These are phyloP conservation scores for Entomophthora muscae DNA, from an alignment of 371 early-diverging fungal genomes.

Conservation along the genomic window DNA sequence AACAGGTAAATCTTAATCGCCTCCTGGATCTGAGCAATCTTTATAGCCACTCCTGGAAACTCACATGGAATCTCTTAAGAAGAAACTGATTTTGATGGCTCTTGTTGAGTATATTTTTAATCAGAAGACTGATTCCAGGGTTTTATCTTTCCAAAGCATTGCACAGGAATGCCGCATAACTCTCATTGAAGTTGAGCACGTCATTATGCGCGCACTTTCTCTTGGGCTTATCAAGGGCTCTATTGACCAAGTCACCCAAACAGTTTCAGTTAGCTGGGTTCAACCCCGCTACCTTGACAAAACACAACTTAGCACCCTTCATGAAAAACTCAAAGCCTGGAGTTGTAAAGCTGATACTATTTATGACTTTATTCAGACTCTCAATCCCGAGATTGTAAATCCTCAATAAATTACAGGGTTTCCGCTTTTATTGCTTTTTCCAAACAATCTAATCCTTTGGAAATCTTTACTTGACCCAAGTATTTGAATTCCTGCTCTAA, in stretches of 20 bases:
- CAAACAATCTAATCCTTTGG: too few relatives aligned
- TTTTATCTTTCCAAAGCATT: conserved; percentile 66
- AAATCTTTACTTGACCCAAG: too few relatives aligned
- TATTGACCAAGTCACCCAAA: conserved; percentile 85
- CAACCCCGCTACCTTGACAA: conserved; percentile 88
- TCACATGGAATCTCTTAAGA: conserved; percentile 51
- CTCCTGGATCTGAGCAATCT: conserved; percentile 3
- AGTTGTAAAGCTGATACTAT: conserved; percentile 30
- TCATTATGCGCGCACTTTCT: conserved; percentile 92
- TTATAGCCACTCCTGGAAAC: conserved; percentile 54
- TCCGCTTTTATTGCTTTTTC: too few relatives aligned
- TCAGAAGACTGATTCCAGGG: conserved; percentile 60
- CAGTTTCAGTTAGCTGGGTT: conserved; percentile 84
- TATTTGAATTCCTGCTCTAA: too few relatives aligned
- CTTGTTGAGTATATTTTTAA: conserved; percentile 86
- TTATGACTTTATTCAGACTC: not conserved
- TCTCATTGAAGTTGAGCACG: conserved; percentile 79
- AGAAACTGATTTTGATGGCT: conserved; percentile 94
- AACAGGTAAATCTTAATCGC: conserved; percentile 30
- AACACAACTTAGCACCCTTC: conserved; percentile 66
- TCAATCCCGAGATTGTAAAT: conserved; percentile 5
- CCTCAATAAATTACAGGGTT: too few relatives aligned
- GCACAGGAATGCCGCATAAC: conserved; percentile 74
- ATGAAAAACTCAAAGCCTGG: conserved; percentile 34
- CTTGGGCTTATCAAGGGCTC: conserved; percentile 81